Conservation (phyloP, 2,329 filamentous ascomycete species). For the Cladosporium sp. region DNA sequence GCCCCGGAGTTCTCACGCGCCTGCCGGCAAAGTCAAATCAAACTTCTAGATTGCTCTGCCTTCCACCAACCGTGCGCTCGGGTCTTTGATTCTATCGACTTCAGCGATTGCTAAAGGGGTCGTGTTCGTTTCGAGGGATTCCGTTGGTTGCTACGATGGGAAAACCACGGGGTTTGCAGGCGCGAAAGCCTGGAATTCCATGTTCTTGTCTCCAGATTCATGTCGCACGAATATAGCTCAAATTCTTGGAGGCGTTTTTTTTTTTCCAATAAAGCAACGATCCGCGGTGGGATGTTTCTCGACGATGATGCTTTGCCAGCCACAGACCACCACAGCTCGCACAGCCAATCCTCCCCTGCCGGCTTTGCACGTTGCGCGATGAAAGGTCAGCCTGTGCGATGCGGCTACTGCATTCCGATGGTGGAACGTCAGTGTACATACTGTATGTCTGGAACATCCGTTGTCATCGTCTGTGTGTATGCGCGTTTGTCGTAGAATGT, state of each 20-base stretch:
- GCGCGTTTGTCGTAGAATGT: too few relatives aligned
- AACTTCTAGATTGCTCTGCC: conserved; percentile 10
- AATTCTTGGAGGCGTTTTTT: neutral
- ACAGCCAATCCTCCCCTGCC: conserved; percentile 15
- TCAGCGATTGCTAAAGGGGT: neutral
- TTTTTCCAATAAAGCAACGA: conserved; percentile 2
- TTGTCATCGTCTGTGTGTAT: neutral
- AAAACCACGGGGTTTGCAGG: neutral
- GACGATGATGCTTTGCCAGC: conserved; percentile 12
- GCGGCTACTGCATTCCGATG: conserved; percentile 7
- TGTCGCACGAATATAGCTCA: neutral
- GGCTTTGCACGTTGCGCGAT: conserved; percentile 14
- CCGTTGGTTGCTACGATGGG: neutral
- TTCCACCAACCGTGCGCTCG: neutral
- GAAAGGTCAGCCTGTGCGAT: neutral
- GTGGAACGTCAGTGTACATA: neutral
- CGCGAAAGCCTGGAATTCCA: neutral
- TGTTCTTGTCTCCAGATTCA: neutral
- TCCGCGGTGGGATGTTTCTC: conserved; percentile 3
- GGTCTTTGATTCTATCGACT: neutral
- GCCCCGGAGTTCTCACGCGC: conserved; percentile 4
- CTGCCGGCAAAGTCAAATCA: conserved; percentile 12
- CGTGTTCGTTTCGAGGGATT: neutral
- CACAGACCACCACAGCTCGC: neutral
- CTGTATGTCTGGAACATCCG: neutral